Percentiles rank a stretch among this genome's conserved stretches.
Conservation (phyloP, 345 rosid species). For the Excoecaria agallocha region DNA sequence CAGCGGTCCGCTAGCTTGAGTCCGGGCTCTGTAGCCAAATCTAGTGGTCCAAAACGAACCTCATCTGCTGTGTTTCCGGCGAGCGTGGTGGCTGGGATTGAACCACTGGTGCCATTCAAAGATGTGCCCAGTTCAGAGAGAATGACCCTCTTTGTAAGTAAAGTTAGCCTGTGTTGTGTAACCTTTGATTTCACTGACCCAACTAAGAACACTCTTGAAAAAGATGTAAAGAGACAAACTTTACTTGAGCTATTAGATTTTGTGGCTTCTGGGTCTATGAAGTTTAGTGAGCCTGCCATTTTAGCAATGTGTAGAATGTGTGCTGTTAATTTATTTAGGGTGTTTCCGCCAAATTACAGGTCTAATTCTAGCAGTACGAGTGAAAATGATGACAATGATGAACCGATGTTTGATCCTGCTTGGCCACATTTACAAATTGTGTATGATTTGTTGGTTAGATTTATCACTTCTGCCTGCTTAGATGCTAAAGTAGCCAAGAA, state of each 20-base stretch:
- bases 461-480: constrained; percentile 62
- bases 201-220: constrained; percentile 59
- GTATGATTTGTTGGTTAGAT: constrained; percentile 74
- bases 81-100: constrained; percentile 73
- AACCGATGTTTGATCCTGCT: constrained; percentile 74
- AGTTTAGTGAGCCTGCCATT: constrained; percentile 71
- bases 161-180: constrained; percentile 88
- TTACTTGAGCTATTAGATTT: constrained; percentile 75
- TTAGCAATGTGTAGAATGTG: constrained; percentile 85
- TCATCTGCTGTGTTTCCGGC: constrained; percentile 78
- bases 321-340: constrained; percentile 74
- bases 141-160: constrained; percentile 76
- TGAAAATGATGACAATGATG: constrained; percentile 65
- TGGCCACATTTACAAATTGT: constrained; percentile 92
- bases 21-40: constrained; percentile 4
- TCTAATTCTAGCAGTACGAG: constrained; percentile 32
- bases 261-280: constrained; percentile 58
- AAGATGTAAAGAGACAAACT: constrained; percentile 75
- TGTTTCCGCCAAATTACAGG: constrained; percentile 66
- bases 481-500: constrained; percentile 77
- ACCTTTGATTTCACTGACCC: constrained; percentile 80
- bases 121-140: constrained; percentile 67
- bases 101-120: constrained; percentile 79
- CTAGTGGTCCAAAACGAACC: constrained; percentile 40
- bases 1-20: constrained; percentile 38